These are phyloP conservation scores for Mycena maculata DNA, from an alignment of 768 basidiomycete genomes.

Conservation along the genomic window DNA sequence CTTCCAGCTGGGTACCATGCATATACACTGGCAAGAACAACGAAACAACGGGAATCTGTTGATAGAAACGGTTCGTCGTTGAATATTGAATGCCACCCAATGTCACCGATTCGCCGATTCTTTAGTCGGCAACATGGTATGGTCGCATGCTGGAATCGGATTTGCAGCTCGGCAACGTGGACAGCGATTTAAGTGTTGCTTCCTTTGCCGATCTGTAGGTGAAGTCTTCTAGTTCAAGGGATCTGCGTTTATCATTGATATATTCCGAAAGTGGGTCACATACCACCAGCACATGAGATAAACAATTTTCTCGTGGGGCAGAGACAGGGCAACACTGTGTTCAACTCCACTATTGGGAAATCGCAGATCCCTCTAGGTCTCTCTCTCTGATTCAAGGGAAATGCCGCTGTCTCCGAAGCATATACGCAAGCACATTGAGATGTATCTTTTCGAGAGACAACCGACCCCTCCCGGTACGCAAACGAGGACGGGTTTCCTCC, in stretches of 20 bases:
- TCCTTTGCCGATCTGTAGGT: not conserved
- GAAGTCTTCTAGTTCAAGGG: not conserved
- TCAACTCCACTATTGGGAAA: not conserved
- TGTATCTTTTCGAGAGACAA: not conserved
- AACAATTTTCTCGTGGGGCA: not conserved
- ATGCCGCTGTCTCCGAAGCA: not conserved
- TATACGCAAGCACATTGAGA: not conserved
- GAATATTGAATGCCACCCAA: no score
- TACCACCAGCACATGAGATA: not conserved
- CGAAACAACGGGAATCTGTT: not conserved
- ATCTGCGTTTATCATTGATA: not conserved
- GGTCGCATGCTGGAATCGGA: no score
- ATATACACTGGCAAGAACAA: not conserved
- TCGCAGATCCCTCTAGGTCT: no score
- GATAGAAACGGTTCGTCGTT: no score
- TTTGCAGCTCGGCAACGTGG: no score
- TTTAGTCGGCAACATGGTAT: no score
- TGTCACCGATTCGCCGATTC: no score
- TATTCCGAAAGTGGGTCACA: not conserved
- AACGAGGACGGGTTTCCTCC: not conserved
- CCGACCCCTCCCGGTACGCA: not conserved
- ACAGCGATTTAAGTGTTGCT: not conserved
- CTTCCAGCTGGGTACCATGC: not conserved
- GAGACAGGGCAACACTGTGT: not conserved
- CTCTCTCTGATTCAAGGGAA: not conserved